A percentile compares a stretch with the other conserved stretches of the same genome.
phyloP scores from a whole-genome alignment of 2,329 filamentous ascomycete genomes.

The Botrytis deweyae region DNA sequence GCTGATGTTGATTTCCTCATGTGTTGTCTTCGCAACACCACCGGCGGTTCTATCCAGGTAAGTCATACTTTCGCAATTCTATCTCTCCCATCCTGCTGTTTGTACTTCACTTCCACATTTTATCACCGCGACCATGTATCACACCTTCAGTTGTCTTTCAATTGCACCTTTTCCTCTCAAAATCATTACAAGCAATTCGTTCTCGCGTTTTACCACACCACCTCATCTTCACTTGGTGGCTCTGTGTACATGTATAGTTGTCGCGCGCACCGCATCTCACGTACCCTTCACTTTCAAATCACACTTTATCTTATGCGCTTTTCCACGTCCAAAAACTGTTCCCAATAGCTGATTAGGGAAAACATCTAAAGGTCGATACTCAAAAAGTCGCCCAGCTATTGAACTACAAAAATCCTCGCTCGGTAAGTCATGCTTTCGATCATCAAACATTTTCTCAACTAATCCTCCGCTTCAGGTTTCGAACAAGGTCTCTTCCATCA shows the following conservation, averaged over 20 bases:
- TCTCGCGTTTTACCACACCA: background rate
- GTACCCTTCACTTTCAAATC: background rate
- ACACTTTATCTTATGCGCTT: background rate
- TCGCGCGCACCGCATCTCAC: background rate
- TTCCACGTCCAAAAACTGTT: background rate
- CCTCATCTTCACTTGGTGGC: background rate
- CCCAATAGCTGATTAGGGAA: conserved; percentile 8
- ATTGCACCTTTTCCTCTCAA: background rate
- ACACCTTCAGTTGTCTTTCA: background rate
- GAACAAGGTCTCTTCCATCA: conserved; percentile 32
- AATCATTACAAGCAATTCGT: background rate
- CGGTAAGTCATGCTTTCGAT: conserved; percentile 22
- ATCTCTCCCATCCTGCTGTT: background rate
- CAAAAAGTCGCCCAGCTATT: conserved; percentile 28
- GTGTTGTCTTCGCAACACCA: conserved; percentile 31
- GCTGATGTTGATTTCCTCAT: conserved; percentile 33
- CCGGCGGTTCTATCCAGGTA: conserved; percentile 29
- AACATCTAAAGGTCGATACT: conserved; percentile 29
- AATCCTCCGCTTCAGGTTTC: background rate
- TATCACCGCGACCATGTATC: background rate
- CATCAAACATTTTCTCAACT: background rate
- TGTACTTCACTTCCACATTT: background rate
- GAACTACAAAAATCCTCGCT: conserved; percentile 29
- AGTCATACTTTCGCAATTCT: conserved; percentile 13
- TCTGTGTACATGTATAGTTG: background rate